Evolutionary conservation across 306 rosid genomes (phyloP).

Genomic region (Comarum palustre): DNA sequence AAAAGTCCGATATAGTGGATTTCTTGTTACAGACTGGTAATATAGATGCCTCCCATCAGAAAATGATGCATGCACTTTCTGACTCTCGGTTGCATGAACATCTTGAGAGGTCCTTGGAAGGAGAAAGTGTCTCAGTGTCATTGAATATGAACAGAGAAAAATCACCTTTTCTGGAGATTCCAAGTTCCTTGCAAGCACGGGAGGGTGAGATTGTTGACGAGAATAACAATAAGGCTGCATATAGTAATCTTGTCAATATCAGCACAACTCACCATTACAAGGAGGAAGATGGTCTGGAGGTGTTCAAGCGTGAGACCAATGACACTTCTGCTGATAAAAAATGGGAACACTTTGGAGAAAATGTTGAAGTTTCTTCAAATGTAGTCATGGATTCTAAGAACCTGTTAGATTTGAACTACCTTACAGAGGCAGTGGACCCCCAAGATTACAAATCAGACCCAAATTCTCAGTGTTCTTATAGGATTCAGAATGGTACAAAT

Average conservation of each 20-base stretch:
- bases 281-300: slow-evolving; percentile 33
- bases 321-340: slow-evolving; percentile 26
- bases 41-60: slow-evolving; percentile 37
- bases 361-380: slow-evolving; percentile 30
- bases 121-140: slow-evolving; percentile 22
- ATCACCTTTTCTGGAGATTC: slow-evolving; percentile 33
- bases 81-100: slow-evolving; percentile 51
- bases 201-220: slow-evolving; percentile 29
- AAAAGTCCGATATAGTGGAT: slow-evolving; percentile 26
- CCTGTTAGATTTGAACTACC: slow-evolving; percentile 34
- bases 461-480: slow-evolving; percentile 27
- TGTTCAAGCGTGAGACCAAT: slow-evolving; percentile 27
- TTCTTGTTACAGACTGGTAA: slow-evolving; percentile 32
- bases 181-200: slow-evolving; percentile 39
- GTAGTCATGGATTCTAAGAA: slow-evolving; percentile 26
- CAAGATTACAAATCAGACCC: slow-evolving; percentile 31
- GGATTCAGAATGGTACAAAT: slow-evolving; percentile 42
- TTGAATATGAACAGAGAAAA: slow-evolving; percentile 30
- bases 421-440: slow-evolving; percentile 14
- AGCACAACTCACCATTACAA: slow-evolving; percentile 22
- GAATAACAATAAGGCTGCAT: slow-evolving; percentile 24
- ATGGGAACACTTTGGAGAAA: slow-evolving; percentile 12
- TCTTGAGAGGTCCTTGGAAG: slow-evolving; percentile 33
- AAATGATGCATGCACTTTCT: slow-evolving; percentile 48
- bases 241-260: slow-evolving; percentile 31